Base-by-base conservation (phyloP, 116 monocot species). In the Cymodocea nodosa region DNA sequence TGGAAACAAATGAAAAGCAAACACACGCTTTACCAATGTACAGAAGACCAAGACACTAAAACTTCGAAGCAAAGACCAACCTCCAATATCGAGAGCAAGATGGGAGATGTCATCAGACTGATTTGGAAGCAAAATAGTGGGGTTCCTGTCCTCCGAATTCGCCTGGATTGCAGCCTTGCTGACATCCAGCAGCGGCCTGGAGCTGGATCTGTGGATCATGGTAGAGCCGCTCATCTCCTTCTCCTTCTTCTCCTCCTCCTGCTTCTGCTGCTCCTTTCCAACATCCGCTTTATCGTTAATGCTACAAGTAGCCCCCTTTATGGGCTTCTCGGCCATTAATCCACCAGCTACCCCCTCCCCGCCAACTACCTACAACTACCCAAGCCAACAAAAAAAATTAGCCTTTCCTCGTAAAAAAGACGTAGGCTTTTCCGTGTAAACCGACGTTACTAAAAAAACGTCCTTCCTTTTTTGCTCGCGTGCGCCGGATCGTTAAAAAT, bases 91-190 rank as follows among this genome's bases (percentile, higher is more conserved):
- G 12, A 97, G 74, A n/a, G 95, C 91, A 30, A 97, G 71, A 69
- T 91, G 91, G 37, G 88, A 91, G 70, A 97, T 97, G 62, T 97
- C 95, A 74, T 90, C 91, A 10, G 91, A 91, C 74, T 97, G 95
- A 54, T 97, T 97, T 9, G 95, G 95, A 64, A 97, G 72, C 56
- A 97, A 69, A 60, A 97, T 97, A 0, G 83, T 83, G 0, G 95
- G 95, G 62, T 97, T 85, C 73, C 91, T 73, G 68, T 97, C 91
- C 77, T 97, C 91, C n/a, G 81, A 81, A 57, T 87, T 85, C 2
- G 85, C 83, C 52, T 91, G 88, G 56, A 97, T 97, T 4, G 85
- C 95, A 0, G 95, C 95, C 11, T 85, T 77, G 52, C 75, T 87
- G 70, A 97, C 60, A 50, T 97, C 91, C 5, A 97, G 83, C 72